Conservation (phyloP, 768 basidiomycete species). For the Podaxis sp. region DNA sequence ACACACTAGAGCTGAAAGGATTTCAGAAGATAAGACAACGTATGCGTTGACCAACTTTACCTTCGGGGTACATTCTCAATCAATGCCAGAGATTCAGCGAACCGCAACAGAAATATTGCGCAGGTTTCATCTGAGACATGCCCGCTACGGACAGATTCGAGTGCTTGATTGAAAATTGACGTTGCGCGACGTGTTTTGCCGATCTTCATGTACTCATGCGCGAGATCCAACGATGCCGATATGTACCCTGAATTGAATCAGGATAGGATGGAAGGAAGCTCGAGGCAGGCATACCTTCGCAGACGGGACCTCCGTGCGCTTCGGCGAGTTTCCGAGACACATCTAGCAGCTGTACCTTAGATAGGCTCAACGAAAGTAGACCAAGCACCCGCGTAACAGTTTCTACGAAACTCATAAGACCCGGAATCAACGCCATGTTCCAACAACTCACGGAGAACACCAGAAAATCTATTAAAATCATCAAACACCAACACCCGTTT, state of each 20-base stretch:
- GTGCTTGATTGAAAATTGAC: slow-evolving; percentile 59
- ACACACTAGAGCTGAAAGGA: slow-evolving; percentile 43
- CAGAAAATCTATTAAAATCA: slow-evolving; percentile 41
- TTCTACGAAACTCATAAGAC: not conserved
- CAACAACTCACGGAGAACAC: slow-evolving; percentile 53
- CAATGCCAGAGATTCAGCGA: slow-evolving; percentile 63
- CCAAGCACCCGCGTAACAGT: slow-evolving; percentile 53
- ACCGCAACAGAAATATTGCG: slow-evolving; percentile 58
- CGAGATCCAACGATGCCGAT: slow-evolving; percentile 65
- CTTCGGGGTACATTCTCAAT: slow-evolving; percentile 59
- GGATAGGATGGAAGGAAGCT: not conserved
- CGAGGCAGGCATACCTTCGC: slow-evolving; percentile 42
- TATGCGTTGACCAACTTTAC: slow-evolving; percentile 32
- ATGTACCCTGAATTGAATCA: slow-evolving; percentile 50
- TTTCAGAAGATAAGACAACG: not conserved
- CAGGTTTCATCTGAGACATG: slow-evolving; percentile 51
- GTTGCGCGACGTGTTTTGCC: slow-evolving; percentile 73
- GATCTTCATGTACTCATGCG: slow-evolving; percentile 74
- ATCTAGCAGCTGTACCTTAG: slow-evolving; percentile 68
- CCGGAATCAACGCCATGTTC: not conserved
- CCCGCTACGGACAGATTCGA: slow-evolving; percentile 43
- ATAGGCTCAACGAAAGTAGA: slow-evolving; percentile 62
- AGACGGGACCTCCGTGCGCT: slow-evolving; percentile 36
- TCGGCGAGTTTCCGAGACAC: slow-evolving; percentile 63
- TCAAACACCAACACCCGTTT: slow-evolving; percentile 31